These are phyloP conservation scores for Sporothrix phasma DNA, from an alignment of 2,329 filamentous ascomycete genomes.

Conservation along the genomic window DNA sequence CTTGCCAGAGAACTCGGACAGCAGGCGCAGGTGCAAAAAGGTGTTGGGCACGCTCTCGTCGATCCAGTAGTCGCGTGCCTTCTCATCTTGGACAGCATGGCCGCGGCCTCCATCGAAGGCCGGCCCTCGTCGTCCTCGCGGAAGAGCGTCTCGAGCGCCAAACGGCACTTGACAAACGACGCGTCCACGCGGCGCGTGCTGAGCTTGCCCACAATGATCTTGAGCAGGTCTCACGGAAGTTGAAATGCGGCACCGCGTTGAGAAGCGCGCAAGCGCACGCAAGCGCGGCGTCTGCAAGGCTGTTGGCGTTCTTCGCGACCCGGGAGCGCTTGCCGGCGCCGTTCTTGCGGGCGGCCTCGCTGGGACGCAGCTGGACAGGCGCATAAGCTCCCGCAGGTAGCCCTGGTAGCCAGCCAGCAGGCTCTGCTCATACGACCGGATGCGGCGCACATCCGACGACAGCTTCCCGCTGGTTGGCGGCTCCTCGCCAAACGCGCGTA, in stretches of 20 bases:
- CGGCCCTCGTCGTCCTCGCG: conserved; percentile 81
- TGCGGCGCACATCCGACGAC: conserved; percentile 79
- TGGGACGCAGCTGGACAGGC: conserved; percentile 43
- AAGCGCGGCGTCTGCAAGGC: conserved; percentile 65
- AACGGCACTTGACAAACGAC: conserved; percentile 67
- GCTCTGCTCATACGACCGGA: conserved; percentile 79
- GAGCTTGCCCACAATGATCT: conserved; percentile 76
- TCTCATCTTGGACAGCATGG: conserved; percentile 87
- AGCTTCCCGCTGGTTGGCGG: conserved; percentile 61
- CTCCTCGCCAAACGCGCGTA: conserved; percentile 70
- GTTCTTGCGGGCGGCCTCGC: conserved; percentile 26
- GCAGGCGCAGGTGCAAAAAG: conserved; percentile 78
- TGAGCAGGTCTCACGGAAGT: conserved; percentile 84
- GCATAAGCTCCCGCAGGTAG: conserved; percentile 68
- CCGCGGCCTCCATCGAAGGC: conserved; percentile 76
- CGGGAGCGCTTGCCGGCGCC: not conserved
- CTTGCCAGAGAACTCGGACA: conserved; percentile 80
- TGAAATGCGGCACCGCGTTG: conserved; percentile 85
- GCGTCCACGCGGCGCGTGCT: conserved; percentile 61
- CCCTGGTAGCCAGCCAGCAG: conserved; percentile 75
- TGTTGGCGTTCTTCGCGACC: conserved; percentile 22
- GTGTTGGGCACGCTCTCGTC: conserved; percentile 82
- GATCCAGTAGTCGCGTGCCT: conserved; percentile 68
- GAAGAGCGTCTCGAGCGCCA: conserved; percentile 75
- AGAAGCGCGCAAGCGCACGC: conserved; percentile 77